Percentiles rank a stretch among this genome's conserved stretches.
Evolutionary conservation across 306 rosid species (phyloP).

Genomic region (Sphenostylis stenocarpa): DNA sequence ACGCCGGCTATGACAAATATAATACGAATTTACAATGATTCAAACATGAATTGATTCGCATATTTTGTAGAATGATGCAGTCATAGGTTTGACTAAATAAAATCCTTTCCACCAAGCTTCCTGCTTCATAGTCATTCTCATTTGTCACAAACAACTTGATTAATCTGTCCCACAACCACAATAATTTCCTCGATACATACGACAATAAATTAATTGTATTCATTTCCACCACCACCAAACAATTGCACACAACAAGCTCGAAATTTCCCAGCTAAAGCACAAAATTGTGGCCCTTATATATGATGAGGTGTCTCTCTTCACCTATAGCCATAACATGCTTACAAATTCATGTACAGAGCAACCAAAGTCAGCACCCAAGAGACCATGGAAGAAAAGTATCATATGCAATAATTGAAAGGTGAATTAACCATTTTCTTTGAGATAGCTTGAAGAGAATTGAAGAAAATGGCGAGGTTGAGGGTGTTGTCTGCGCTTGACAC

Average conservation of each 20-base stretch:
- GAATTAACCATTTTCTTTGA: neutral
- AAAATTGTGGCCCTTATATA: neutral
- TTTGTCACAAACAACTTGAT: neutral
- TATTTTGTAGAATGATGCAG: neutral
- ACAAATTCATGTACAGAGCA: neutral
- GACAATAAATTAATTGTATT: no score
- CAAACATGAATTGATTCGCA: slow-evolving; percentile 6
- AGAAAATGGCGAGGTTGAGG: slow-evolving; percentile 47
- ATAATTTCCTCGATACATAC: neutral
- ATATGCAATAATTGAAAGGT: neutral
- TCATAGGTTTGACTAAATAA: neutral
- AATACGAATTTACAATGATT: neutral
- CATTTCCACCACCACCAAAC: no score
- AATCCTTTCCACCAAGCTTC: neutral
- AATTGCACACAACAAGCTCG: neutral
- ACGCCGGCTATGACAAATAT: neutral
- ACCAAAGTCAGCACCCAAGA: neutral
- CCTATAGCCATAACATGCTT: neutral
- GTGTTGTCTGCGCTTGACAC: slow-evolving; percentile 73
- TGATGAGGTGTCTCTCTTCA: neutral
- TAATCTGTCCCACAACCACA: neutral
- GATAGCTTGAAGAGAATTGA: neutral
- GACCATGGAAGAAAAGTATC: neutral
- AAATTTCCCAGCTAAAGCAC: neutral
- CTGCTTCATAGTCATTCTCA: neutral